A percentile compares a stretch with the other conserved stretches of the same genome.
phyloP scores from a whole-genome alignment of 2,329 filamentous ascomycete species.

The Diaporthe destruens region DNA sequence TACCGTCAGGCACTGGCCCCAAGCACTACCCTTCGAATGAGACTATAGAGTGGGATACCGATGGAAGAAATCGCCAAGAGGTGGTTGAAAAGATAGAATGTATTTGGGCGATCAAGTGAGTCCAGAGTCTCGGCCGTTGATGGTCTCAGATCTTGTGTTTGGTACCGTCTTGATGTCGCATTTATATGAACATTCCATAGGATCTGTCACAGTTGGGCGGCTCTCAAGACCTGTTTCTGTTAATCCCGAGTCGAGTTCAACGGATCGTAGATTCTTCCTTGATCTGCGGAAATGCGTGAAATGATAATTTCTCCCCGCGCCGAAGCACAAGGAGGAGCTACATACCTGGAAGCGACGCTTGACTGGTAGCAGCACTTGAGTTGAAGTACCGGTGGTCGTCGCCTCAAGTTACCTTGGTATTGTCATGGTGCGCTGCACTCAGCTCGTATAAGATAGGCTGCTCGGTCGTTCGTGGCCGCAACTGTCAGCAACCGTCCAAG shows the following conservation, averaged over 20 bases:
- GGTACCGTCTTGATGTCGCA: constrained; percentile 6
- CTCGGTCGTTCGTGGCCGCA: background rate
- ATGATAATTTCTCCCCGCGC: background rate
- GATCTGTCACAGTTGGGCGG: constrained; percentile 2
- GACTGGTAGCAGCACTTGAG: no score
- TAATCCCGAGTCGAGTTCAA: background rate
- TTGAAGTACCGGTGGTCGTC: background rate
- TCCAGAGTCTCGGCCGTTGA: constrained; percentile 29
- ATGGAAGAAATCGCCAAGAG: background rate
- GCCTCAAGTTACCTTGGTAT: background rate
- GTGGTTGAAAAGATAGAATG: background rate
- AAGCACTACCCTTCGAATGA: background rate
- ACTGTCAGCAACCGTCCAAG: background rate
- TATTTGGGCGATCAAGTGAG: constrained; percentile 9
- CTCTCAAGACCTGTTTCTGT: background rate
- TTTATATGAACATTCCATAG: constrained; percentile 22
- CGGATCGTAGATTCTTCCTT: no score
- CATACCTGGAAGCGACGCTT: background rate
- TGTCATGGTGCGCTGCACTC: background rate
- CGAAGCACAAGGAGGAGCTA: background rate
- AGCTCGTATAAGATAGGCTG: background rate
- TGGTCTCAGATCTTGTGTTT: constrained; percentile 27
- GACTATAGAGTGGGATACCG: background rate
- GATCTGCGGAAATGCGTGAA: background rate
- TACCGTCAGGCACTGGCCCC: background rate